Conservation (phyloP, 2,329 filamentous ascomycete genomes). For the Xylariaceae sp. region DNA sequence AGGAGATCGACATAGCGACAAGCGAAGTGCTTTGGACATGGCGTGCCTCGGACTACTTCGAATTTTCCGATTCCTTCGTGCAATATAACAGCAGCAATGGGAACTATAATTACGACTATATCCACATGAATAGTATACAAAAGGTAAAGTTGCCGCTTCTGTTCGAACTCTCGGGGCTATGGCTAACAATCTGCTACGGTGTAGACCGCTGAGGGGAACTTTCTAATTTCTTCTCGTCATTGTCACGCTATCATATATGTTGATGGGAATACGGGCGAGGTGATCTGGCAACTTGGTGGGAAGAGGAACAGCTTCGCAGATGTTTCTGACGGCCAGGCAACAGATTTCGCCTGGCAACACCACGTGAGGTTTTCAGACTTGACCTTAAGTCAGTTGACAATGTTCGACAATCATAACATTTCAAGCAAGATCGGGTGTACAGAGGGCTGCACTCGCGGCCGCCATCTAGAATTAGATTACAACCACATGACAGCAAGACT, state of each 20-base stretch:
- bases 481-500: constrained; percentile 10
- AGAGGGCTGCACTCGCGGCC: constrained; percentile 16
- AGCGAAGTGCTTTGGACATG: constrained; percentile 17
- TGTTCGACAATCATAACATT: constrained; percentile 40
- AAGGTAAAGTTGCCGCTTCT: constrained; percentile 7
- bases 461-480: constrained; percentile 14
- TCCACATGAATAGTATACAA: constrained; percentile 19
- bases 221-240: constrained; percentile 17
- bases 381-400: constrained; percentile 10
- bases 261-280: constrained; percentile 7
- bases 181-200: not conserved
- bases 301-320: constrained; percentile 17
- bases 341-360: constrained; percentile 19
- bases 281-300: constrained; percentile 18
- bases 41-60: constrained; percentile 15
- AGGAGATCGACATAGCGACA: constrained; percentile 19
- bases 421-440: constrained; percentile 48
- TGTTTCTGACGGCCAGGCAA: constrained; percentile 12
- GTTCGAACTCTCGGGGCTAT: not conserved
- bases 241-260: constrained; percentile 13
- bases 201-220: constrained; percentile 17
- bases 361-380: constrained; percentile 15
- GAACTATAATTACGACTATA: constrained; percentile 12
- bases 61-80: constrained; percentile 2
- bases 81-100: no score